Evolutionary conservation across 2,329 filamentous ascomycete genomes (phyloP), one percentile per base, ranked within the genome.

Genomic region (Monosporascus sp.): DNA sequence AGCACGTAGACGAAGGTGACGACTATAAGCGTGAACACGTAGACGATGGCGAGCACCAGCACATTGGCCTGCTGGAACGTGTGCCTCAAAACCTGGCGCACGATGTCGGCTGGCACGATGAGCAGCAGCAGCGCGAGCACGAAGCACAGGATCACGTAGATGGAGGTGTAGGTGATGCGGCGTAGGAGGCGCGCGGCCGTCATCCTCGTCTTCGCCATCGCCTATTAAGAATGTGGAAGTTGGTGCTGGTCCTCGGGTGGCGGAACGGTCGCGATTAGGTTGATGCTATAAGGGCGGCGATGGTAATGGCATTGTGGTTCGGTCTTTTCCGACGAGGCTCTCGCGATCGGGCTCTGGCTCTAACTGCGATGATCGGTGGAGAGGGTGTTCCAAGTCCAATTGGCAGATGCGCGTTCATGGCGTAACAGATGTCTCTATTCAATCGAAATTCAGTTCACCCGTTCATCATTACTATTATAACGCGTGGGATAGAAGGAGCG

Each of bases 1-100:
- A 85, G 83, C 52, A 86, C 81, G 69, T 96, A 97, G 63, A 97
- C 82, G 63, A 96, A 84, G 45, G 83, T 71, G 44, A 90, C 81
- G 51, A 91, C 73, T 46, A 89, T 57, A 46, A 87, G 76, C 15
- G 90, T 91, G 48, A 91, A 74, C 53, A 92, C 72, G 67, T 95
- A 95, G 63, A 82, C 81, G 55, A 88, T 85, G 51, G 83, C 82
- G 61, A 97, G 82, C 65, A 94, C 86, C 73, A 94, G 88, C 64
- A 95, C 83, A 70, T 96, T 94, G 70, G 89, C 89, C 49, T 84
- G 75, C 62, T 91, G 86, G 50, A 74, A 55, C 58, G 53, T 63
- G 52, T 82, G 85, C 37, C 74, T 70, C 53, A 88, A 80, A 49
- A 89, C 88, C 69, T 94, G 89, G 68, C 86, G 86, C 70, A 97